Evolutionary conservation across 2,329 filamentous ascomycete genomes (phyloP).

Genomic region (Arthrobotrys sinensis): DNA sequence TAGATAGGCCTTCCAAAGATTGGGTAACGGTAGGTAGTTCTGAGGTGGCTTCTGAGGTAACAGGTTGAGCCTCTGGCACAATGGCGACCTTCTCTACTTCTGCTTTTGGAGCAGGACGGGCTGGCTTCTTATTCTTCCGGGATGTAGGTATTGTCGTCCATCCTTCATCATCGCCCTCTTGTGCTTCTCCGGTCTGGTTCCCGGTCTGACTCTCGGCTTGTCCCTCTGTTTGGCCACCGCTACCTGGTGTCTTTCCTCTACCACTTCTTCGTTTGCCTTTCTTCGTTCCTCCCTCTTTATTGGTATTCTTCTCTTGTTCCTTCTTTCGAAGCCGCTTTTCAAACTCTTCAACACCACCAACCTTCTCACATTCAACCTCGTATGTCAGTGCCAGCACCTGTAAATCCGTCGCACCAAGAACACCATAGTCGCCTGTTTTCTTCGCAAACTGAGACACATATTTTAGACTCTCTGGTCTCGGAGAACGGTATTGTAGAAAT

Average conservation of each 20-base stretch:
- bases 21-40: background rate
- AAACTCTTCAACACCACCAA: constrained; percentile 68
- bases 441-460: constrained; percentile 87
- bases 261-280: constrained; percentile 22
- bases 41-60: background rate
- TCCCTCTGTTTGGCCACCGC: background rate
- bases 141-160: constrained; percentile 50
- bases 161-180: constrained; percentile 23
- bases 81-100: background rate
- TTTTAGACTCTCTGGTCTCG: constrained; percentile 82
- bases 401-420: constrained; percentile 89
- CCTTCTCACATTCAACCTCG: constrained; percentile 92
- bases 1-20: background rate
- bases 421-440: constrained; percentile 88
- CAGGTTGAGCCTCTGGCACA: background rate
- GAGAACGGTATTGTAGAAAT: constrained; percentile 83
- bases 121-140: constrained; percentile 16
- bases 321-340: constrained; percentile 29
- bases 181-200: background rate
- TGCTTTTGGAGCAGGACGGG: background rate
- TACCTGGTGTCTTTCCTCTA: background rate
- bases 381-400: constrained; percentile 91
- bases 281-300: constrained; percentile 13
- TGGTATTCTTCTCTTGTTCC: constrained; percentile 6
- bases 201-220: background rate